Percentiles rank a stretch among this genome's conserved stretches.
Conservation (phyloP, 768 basidiomycete species). For the Rhizopogon vinicolor region DNA sequence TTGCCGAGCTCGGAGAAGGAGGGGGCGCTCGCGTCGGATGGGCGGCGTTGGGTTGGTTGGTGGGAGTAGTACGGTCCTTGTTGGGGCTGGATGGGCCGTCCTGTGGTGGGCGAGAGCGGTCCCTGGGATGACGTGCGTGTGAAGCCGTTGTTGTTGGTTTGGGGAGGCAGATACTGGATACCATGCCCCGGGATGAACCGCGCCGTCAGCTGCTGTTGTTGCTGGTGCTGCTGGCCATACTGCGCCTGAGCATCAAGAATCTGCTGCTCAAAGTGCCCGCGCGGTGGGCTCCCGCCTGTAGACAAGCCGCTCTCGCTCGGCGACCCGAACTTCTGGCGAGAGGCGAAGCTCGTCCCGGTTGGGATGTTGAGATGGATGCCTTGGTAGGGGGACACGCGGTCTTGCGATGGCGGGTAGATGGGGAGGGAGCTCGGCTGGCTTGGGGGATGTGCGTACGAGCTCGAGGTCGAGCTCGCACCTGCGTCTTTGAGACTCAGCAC, state of each 20-base stretch:
- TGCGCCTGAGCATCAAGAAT: constrained; percentile 32
- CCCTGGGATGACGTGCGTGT: constrained; percentile 37
- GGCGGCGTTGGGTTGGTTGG: constrained; percentile 32
- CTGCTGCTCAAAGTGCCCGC: constrained; percentile 42
- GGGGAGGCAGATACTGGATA: constrained; percentile 50
- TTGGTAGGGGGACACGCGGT: constrained; percentile 52
- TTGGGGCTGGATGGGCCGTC: constrained; percentile 24
- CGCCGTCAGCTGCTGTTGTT: constrained; percentile 40
- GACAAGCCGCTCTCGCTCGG: constrained; percentile 61
- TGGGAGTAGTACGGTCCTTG: constrained; percentile 25
- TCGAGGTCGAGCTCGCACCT: no score
- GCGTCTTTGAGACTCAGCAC: constrained; percentile 51
- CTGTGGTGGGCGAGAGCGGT: constrained; percentile 50
- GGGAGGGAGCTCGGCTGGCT: constrained; percentile 75
- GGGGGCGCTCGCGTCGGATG: constrained; percentile 32
- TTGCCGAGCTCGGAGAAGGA: constrained; percentile 65
- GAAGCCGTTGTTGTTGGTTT: constrained; percentile 29
- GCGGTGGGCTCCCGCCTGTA: constrained; percentile 45
- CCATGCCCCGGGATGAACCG: constrained; percentile 64
- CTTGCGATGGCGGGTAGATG: constrained; percentile 58
- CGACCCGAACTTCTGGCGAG: constrained; percentile 49
- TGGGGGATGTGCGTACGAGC: constrained; percentile 48
- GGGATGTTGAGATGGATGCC: constrained; percentile 61
- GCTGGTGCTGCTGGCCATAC: constrained; percentile 20
- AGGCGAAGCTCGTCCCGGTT: constrained; percentile 34